Evolutionary conservation across 148 eudicot genomes (phyloP).

Genomic region (Rhododendron mucronatum): DNA sequence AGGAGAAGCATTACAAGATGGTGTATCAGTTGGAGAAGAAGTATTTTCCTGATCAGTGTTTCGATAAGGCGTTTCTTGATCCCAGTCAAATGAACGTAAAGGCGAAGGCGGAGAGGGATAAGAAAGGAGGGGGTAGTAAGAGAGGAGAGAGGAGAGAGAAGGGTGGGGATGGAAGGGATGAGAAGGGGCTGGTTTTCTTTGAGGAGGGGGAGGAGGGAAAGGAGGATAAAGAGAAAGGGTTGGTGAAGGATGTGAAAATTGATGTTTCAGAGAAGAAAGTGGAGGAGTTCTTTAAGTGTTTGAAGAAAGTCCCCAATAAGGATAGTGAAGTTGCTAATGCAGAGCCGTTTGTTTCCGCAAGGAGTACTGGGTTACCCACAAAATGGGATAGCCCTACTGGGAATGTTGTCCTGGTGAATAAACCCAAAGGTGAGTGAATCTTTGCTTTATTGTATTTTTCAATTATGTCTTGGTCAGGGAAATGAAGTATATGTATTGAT

Average conservation of each 20-base stretch:
- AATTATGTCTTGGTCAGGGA: not conserved
- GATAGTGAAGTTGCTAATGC: conserved; percentile 26
- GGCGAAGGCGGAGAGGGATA: conserved; percentile 6
- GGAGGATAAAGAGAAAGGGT: conserved; percentile 21
- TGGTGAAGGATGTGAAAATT: conserved; percentile 32
- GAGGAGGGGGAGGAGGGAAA: conserved; percentile 48
- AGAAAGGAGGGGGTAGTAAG: conserved; percentile 11
- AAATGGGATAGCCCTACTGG: conserved; percentile 83
- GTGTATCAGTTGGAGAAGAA: conserved; percentile 98
- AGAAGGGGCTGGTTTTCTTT: conserved; percentile 71
- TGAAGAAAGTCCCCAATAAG: conserved; percentile 81
- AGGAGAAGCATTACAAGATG: conserved; percentile 95
- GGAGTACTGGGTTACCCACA: conserved; percentile 73
- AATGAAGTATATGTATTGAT: not conserved
- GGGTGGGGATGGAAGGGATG: conserved; percentile 27
- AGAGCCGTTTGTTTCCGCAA: conserved; percentile 74
- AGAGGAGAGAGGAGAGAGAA: conserved; percentile 17
- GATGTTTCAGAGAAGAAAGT: conserved; percentile 78
- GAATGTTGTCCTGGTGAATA: conserved; percentile 80
- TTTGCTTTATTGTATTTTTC: not conserved
- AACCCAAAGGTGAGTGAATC: conserved; percentile 71
- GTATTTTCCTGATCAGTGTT: conserved; percentile 86
- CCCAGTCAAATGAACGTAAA: conserved; percentile 48
- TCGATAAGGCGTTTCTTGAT: conserved; percentile 87
- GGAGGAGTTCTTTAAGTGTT: conserved; percentile 84